Evolutionary conservation across 495 filamentous ascomycete species (phyloP).

Genomic region (Penicillium cinerascens): DNA sequence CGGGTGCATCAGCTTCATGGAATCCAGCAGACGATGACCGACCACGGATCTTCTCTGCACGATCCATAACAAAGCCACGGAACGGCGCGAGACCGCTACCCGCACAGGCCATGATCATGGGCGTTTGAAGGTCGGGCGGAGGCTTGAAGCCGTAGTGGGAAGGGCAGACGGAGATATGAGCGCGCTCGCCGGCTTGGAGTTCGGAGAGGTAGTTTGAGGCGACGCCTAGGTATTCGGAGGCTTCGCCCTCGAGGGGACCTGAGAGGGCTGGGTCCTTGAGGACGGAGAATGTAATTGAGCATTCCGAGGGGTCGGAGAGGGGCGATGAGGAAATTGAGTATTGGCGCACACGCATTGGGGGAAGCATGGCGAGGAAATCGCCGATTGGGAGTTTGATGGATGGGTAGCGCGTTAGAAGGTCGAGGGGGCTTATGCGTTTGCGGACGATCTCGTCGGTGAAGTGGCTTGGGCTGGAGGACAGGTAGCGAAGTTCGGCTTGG

Average conservation of each 20-base stretch:
- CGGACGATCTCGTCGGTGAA: constrained; percentile 52
- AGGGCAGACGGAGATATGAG: constrained; percentile 58
- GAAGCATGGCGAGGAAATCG: constrained; percentile 64
- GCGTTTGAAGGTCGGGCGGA: constrained; percentile 55
- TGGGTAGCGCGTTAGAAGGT: constrained; percentile 59
- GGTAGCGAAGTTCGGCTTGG: constrained; percentile 28
- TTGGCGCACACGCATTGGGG: constrained; percentile 70
- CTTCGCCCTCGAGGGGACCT: constrained; percentile 17
- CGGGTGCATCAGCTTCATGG: constrained; percentile 35
- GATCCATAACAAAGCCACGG: constrained; percentile 67
- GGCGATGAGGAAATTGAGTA: constrained; percentile 82
- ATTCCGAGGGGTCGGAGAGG: constrained; percentile 51
- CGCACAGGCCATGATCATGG: constrained; percentile 61
- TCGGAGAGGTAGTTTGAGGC: constrained; percentile 57
- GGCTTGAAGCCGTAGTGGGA: constrained; percentile 64
- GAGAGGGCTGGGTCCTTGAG: constrained; percentile 56
- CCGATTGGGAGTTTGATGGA: constrained; percentile 54
- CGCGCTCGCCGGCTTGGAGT: constrained; percentile 55
- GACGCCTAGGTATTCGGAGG: constrained; percentile 48
- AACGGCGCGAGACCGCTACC: constrained; percentile 65
- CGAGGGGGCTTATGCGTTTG: constrained; percentile 60
- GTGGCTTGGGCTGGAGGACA: constrained; percentile 30
- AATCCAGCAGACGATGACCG: constrained; percentile 23
- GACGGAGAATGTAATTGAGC: constrained; percentile 65
- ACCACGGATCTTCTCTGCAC: constrained; percentile 51